Base-by-base conservation (phyloP, 345 rosid species). In the Arabidopsis thaliana region DNA sequence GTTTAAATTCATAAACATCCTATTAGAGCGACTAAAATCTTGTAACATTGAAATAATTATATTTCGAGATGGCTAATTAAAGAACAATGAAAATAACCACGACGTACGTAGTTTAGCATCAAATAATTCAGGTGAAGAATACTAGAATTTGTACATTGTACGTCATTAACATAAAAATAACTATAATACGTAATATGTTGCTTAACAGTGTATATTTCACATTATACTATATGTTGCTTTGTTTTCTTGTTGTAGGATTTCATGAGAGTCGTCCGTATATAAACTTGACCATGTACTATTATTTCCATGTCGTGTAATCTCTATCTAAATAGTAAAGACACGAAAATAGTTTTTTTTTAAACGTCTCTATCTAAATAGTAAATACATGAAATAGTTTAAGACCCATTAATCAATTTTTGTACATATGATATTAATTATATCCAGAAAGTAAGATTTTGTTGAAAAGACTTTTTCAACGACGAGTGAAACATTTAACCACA, bases 391-490 rank as follows among this genome's bases (percentile, higher is more conserved):
- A 22, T 28, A 10, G 24, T 51, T 61, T 16, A 2, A 28, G 12
- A 38, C 52, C 11, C 37, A n/a, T 6, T 64, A 55, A 23, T 34
- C 5, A 28, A 16, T 8, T 32, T 52, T 41, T 32, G 33, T 22
- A 52, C 45, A 41, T 62, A 41, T 33, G 5, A 55, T 44, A 46
- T 4, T 16, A 16, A 46, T 4, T 16, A 16, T 41, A 42, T 44
- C 71, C 49, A 63, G 41, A 61, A 25, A n/a, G 8, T 61, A 53
- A 64, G 20, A 56, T 33, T 72, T 20, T 40, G 42, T 30, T 25
- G 22, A 41, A 0, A 10, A 40, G 52, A 62, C 53, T 62, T 72
- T 72, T 72, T 62, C 76, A 40, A 40, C 36, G 44, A 40, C 52
- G 68, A 49, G 38, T 48, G 12, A 34, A 3, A 8, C 12, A 5